Evolutionary conservation across 208 protist species (phyloP).

Genomic region (Trypanosoma cruzi): DNA sequence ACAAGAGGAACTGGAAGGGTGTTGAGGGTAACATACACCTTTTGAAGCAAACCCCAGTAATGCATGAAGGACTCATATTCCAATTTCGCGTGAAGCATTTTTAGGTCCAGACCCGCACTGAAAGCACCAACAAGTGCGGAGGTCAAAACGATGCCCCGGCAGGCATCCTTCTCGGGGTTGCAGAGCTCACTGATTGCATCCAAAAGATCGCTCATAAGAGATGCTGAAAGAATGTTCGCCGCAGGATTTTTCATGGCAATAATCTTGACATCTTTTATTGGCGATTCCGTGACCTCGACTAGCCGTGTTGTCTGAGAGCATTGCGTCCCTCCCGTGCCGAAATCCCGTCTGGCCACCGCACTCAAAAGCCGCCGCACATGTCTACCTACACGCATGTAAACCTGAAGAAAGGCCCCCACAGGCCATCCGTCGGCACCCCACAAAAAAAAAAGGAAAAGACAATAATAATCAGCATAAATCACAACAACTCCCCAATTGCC

Average conservation of each 20-base stretch:
- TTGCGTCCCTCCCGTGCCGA: not conserved
- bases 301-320: not conserved
- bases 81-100: slow-evolving; percentile 35
- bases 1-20: slow-evolving; percentile 64
- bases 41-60: slow-evolving; percentile 76
- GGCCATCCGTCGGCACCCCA: not conserved
- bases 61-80: slow-evolving; percentile 41
- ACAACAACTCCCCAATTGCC: too few relatives aligned
- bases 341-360: not conserved
- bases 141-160: slow-evolving; percentile 67
- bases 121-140: slow-evolving; percentile 54
- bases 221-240: slow-evolving; percentile 47
- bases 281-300: slow-evolving; percentile 44
- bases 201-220: slow-evolving; percentile 50
- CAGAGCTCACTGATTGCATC: slow-evolving; percentile 46
- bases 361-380: not conserved
- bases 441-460: slow-evolving; percentile 6
- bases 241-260: slow-evolving; percentile 57
- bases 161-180: slow-evolving; percentile 49
- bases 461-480: not conserved
- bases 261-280: slow-evolving; percentile 49
- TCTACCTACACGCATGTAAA: not conserved
- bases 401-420: not conserved
- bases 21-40: slow-evolving; percentile 72
- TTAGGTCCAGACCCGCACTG: slow-evolving; percentile 62